These are phyloP conservation scores for Penicillium riverlandense DNA, from an alignment of 495 filamentous ascomycete genomes.

Conservation along the genomic window DNA sequence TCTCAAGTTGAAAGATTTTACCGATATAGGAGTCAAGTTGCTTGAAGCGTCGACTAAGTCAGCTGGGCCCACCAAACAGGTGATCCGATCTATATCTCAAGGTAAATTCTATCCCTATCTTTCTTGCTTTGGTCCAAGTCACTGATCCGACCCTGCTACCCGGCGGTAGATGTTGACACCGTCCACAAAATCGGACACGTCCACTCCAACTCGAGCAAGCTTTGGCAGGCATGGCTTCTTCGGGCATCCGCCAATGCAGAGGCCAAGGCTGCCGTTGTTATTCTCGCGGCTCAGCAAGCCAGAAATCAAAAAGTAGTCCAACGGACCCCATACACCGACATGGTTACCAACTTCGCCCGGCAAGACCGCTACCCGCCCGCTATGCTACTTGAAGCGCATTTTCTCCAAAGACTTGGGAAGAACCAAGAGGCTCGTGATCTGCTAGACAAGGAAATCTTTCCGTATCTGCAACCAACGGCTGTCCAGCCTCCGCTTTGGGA, in stretches of 20 bases:
- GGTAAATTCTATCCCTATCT: constrained; percentile 11
- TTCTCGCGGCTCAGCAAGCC: constrained; percentile 7
- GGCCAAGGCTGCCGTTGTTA: constrained; percentile 5
- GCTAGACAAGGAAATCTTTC: constrained; percentile 17
- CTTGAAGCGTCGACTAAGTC: constrained; percentile 2
- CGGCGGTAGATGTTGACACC: constrained; percentile 17
- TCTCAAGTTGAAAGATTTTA: constrained; percentile 13
- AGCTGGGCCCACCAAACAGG: constrained; percentile 2
- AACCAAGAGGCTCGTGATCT: constrained; percentile 15
- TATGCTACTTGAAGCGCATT: constrained; percentile 22
- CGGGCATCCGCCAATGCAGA: constrained; percentile 20
- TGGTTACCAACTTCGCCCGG: constrained; percentile 15
- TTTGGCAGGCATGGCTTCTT: constrained; percentile 16
- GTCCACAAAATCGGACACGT: constrained; percentile 18
- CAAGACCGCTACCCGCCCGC: constrained; percentile 20
- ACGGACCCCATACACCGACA: constrained; percentile 5
- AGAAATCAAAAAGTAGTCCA: neutral
- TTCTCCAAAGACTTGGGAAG: constrained; percentile 15
- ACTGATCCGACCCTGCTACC: neutral
- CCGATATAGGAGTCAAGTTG: constrained; percentile 9
- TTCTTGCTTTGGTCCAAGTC: neutral
- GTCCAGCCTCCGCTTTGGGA: neutral
- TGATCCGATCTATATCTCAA: constrained; percentile 14
- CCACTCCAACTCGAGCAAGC: neutral
- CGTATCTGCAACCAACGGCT: constrained; percentile 9